These are phyloP conservation scores for Piper betle DNA, from an alignment of 164 flowering plant genomes.

Conservation along the genomic window DNA sequence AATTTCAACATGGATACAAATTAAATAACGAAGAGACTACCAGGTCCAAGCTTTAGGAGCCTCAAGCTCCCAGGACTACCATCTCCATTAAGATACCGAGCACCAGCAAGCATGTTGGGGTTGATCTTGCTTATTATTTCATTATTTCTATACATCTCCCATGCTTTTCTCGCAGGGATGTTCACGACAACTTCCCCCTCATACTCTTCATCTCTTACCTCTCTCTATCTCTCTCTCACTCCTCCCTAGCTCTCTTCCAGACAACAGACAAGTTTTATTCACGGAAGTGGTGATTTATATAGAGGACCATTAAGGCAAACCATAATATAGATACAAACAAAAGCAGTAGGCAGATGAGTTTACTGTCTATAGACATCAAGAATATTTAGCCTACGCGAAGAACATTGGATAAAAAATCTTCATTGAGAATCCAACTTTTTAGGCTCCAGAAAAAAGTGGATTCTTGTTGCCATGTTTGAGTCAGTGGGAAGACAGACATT, in stretches of 20 bases:
- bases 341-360: too few relatives aligned
- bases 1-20: too few relatives aligned
- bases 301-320: too few relatives aligned
- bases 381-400: too few relatives aligned
- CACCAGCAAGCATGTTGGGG: slow-evolving; percentile 30
- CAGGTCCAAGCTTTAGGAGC: slow-evolving; percentile 46
- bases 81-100: slow-evolving; percentile 27
- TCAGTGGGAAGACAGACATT: too few relatives aligned
- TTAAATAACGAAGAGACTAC: slow-evolving; percentile 9
- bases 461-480: too few relatives aligned
- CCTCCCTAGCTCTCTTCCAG: background rate
- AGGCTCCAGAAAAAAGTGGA: too few relatives aligned
- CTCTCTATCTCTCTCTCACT: too few relatives aligned
- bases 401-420: too few relatives aligned
- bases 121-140: slow-evolving; percentile 29
- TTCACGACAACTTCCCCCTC: slow-evolving; percentile 38
- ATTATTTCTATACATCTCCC: slow-evolving; percentile 51
- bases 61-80: slow-evolving; percentile 50
- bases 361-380: too few relatives aligned
- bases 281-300: background rate
- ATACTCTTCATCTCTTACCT: slow-evolving; percentile 19
- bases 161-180: slow-evolving; percentile 42
- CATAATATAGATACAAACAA: too few relatives aligned
- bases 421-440: too few relatives aligned
- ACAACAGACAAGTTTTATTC: background rate